Evolutionary conservation across 176 grass and related monocot species (phyloP), one percentile per base, ranked within the genome.

Genomic region (Canna indica): DNA sequence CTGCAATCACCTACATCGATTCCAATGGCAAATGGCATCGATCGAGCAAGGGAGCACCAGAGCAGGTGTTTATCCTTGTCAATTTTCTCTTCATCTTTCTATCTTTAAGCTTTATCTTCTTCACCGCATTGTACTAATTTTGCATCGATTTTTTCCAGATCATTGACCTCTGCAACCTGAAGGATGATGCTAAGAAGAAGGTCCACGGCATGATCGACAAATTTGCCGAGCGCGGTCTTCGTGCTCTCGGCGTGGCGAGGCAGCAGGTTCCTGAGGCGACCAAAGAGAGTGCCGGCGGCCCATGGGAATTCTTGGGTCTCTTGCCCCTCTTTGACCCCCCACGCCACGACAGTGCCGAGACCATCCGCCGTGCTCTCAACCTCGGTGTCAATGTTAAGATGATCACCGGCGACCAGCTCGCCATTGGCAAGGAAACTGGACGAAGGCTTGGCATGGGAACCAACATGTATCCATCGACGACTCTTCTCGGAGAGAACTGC

Each of bases 341-440:
- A 1, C 75, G 91, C 59, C 91, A 96, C 36, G 91, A 96, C 85
- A 96, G 91, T 30, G 88, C 88, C 0, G 91, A 96, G 85, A 96
- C 91, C 76, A 96, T 96, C 75, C 85, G 82, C 9, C 87, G 78
- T 18, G 91, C 88, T n/a, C 85, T 96, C 14, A 71, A 78, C 26
- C 88, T 96, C 20, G 91, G 91, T 13, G 91, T 96, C 11, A 96
- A 96, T 27, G 91, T 96, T 7, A 96, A 96, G 83, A 96, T 96
- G 91, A 96, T 96, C 73, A 96, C 91, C 10, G 91, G 91, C 14
- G 91, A 96, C 80, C 91, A 96, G 81, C 91, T 96, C 11, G 91
- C 91, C 69, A 96, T 96, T 65, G 91, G 77, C 32, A 96, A 91
- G 85, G 91, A 96, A 72, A 96, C 91, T 0, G 88, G 88, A 9